These are phyloP conservation scores for Saccharomyces mikatae DNA, from an alignment of 805 yeast species.

Conservation along the genomic window DNA sequence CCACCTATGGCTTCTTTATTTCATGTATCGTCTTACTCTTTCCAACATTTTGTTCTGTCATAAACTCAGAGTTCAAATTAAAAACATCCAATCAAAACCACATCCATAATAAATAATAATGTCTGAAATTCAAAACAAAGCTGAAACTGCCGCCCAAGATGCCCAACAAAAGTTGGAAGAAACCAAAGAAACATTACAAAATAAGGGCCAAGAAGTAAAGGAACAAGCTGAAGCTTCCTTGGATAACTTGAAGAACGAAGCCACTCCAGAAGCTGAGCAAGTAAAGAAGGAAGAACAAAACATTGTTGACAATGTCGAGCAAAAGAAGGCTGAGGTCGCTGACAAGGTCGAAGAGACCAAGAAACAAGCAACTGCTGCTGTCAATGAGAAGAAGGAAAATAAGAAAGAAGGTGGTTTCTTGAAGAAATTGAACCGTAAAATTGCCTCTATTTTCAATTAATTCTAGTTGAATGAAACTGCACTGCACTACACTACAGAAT, in stretches of 20 bases:
- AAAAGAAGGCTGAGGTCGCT: not conserved
- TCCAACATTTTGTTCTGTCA: not conserved
- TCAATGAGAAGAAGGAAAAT: not conserved
- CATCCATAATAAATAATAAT: not conserved
- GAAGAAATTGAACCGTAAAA: not conserved
- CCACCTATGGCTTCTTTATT: too few relatives aligned
- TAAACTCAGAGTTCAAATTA: not conserved
- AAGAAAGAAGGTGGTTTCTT: not conserved
- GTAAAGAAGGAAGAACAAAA: not conserved
- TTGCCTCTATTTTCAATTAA: not conserved
- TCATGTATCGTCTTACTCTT: too few relatives aligned
- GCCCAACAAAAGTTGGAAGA: not conserved
- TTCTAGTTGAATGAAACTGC: not conserved
- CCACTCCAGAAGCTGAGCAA: not conserved
- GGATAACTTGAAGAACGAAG: not conserved
- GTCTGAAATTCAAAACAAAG: not conserved
- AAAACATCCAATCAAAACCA: not conserved
- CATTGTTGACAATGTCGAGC: not conserved
- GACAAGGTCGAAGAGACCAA: not conserved
- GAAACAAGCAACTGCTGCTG: not conserved
- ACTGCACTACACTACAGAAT: not conserved
- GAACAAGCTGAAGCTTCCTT: not conserved
- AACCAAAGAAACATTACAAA: not conserved
- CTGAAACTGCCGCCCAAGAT: not conserved
- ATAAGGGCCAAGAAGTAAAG: not conserved